Percentiles rank a stretch among this genome's conserved stretches.
phyloP scores from a whole-genome alignment of 1,284 basidiomycete species.

The Ustilago bromivora region DNA sequence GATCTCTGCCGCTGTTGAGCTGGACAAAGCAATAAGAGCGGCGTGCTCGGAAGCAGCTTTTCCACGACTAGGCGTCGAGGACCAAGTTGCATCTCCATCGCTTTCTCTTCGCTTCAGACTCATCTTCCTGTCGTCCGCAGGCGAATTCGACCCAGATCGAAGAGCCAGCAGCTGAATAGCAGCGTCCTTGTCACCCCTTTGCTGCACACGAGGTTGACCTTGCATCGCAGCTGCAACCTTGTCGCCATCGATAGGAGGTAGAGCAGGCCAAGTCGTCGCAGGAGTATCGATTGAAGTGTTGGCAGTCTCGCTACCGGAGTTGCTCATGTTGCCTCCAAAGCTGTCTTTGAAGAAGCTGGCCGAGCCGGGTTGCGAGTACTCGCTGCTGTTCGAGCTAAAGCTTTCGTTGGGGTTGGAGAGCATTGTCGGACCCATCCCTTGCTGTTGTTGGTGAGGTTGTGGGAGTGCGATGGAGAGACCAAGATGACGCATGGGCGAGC shows the following conservation, averaged over 20 bases:
- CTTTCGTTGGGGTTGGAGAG: slow-evolving; percentile 35
- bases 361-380: slow-evolving; percentile 45
- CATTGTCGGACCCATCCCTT: slow-evolving; percentile 12
- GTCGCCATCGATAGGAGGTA: slow-evolving; percentile 32
- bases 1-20: slow-evolving; percentile 20
- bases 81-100: slow-evolving; percentile 38
- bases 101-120: slow-evolving; percentile 25
- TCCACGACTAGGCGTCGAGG: slow-evolving; percentile 38
- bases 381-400: slow-evolving; percentile 47
- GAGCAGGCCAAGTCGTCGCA: slow-evolving; percentile 32
- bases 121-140: slow-evolving; percentile 41
- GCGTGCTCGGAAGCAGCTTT: slow-evolving; percentile 35
- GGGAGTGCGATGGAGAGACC: slow-evolving; percentile 24
- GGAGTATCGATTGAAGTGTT: slow-evolving; percentile 49
- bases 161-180: slow-evolving; percentile 51
- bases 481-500: slow-evolving; percentile 37
- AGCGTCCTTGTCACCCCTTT: slow-evolving; percentile 49
- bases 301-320: slow-evolving; percentile 41
- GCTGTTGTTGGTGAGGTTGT: slow-evolving; percentile 11
- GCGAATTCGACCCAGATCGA: slow-evolving; percentile 48
- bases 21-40: slow-evolving; percentile 44
- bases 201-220: slow-evolving; percentile 14
- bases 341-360: slow-evolving; percentile 52
- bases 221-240: slow-evolving; percentile 4
- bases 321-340: slow-evolving; percentile 43